A percentile compares a stretch with the other conserved stretches of the same genome.
These are phyloP conservation scores for Pestalotiopsis sp. DNA, from an alignment of 2,329 filamentous ascomycete genomes.

Conservation along the genomic window DNA sequence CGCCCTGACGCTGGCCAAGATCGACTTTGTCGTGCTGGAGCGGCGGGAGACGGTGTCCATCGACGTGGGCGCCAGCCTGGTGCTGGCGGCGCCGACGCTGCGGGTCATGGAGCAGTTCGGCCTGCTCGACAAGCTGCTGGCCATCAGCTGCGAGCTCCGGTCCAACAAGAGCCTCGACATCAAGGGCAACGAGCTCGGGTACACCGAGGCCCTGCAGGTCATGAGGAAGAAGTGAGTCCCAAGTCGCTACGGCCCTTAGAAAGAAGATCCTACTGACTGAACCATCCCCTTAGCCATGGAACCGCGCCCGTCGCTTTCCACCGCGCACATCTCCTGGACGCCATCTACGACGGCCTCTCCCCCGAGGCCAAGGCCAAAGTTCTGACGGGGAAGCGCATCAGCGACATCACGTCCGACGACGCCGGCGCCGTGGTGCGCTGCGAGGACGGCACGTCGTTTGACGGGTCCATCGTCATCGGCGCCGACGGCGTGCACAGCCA, in stretches of 20 bases:
- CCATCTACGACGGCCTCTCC: constrained; percentile 24
- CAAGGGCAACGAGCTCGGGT: neutral
- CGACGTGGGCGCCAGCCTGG: constrained; percentile 5
- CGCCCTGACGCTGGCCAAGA: constrained; percentile 5
- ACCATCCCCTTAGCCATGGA: constrained; percentile 14
- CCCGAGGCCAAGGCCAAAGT: constrained; percentile 19
- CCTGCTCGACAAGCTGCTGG: neutral
- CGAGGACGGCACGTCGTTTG: constrained; percentile 22
- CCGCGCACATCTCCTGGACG: constrained; percentile 21
- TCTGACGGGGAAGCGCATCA: constrained; percentile 18
- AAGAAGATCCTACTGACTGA: neutral
- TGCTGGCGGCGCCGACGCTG: neutral
- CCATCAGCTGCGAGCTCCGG: neutral
- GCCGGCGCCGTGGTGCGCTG: constrained; percentile 23
- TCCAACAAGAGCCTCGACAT: neutral
- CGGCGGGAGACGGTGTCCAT: neutral
- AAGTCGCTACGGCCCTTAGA: neutral
- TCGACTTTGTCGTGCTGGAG: constrained; percentile 15
- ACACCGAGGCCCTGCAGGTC: neutral
- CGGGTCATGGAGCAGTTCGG: constrained; percentile 11
- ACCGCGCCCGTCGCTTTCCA: constrained; percentile 20
- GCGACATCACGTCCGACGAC: constrained; percentile 21
- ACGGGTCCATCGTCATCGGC: constrained; percentile 25
- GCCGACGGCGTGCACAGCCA: constrained; percentile 27
- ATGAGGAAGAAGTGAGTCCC: constrained; percentile 8